A percentile compares a stretch with the other conserved stretches of the same genome.
Conservation (phyloP, 2,329 filamentous ascomycete species). For the Aspergillus amoenus region DNA sequence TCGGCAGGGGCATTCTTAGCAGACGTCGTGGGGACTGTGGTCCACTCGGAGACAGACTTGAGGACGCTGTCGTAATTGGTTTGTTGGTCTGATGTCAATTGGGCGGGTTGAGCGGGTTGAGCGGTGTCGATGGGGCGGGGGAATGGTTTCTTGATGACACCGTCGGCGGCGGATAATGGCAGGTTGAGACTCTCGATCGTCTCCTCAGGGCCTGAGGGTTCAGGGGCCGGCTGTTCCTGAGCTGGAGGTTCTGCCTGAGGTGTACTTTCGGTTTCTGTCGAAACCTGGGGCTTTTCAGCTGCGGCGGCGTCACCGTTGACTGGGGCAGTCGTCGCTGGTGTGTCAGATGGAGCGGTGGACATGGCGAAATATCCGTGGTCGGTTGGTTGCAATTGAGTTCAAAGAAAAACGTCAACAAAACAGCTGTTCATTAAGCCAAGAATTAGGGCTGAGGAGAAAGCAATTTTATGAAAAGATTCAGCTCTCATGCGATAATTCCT, state of each 20-base stretch:
- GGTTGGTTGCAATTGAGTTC: neutral
- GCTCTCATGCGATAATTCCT: neutral
- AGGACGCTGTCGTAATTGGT: constrained; percentile 79
- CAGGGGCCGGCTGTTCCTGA: constrained; percentile 2
- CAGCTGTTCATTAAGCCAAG: neutral
- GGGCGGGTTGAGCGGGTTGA: constrained; percentile 56
- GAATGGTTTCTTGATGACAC: constrained; percentile 57
- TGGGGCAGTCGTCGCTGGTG: neutral
- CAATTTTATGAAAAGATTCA: neutral
- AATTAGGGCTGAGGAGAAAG: too few relatives aligned
- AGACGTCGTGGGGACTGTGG: constrained; percentile 63
- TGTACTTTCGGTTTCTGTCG: neutral
- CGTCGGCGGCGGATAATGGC: constrained; percentile 39
- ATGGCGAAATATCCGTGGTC: neutral
- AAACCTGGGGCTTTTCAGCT: neutral
- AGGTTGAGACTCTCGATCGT: constrained; percentile 24
- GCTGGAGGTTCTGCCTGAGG: neutral
- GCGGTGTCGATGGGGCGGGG: constrained; percentile 56
- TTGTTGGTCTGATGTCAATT: constrained; percentile 74
- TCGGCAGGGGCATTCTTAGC: constrained; percentile 58
- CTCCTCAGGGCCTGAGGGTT: neutral
- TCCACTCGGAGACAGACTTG: constrained; percentile 68
- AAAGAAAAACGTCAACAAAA: neutral
- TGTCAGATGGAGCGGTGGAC: constrained; percentile 3
- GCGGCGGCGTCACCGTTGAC: neutral